phyloP scores from a whole-genome alignment of 2,329 filamentous ascomycete genomes.

The Diplodia mutila region DNA sequence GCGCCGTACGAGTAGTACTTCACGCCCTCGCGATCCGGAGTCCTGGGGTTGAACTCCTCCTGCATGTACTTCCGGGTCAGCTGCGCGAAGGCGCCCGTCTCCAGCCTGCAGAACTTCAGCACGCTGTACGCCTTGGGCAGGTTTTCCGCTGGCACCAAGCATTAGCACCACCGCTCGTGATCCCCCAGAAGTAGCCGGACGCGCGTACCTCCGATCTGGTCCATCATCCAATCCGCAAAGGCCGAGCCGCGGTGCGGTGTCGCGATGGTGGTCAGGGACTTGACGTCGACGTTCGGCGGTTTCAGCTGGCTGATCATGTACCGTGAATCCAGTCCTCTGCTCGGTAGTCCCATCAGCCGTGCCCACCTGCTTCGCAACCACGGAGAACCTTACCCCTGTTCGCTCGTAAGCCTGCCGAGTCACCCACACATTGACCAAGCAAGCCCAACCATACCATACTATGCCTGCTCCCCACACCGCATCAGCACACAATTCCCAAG shows the following conservation, averaged over 20 bases:
- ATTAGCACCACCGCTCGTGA: slow-evolving; percentile 24
- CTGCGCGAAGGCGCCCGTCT: slow-evolving; percentile 65
- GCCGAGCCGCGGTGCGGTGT: slow-evolving; percentile 65
- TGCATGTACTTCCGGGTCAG: slow-evolving; percentile 63
- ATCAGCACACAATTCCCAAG: neutral
- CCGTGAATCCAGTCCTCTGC: slow-evolving; percentile 64
- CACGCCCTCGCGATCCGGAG: slow-evolving; percentile 58
- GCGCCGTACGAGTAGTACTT: slow-evolving; percentile 68
- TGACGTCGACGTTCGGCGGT: slow-evolving; percentile 72
- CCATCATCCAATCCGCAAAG: slow-evolving; percentile 65
- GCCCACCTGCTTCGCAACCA: neutral
- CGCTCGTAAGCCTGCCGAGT: slow-evolving; percentile 30
- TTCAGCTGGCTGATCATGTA: slow-evolving; percentile 66
- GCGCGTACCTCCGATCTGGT: slow-evolving; percentile 59
- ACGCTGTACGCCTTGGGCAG: slow-evolving; percentile 60
- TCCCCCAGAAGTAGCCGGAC: slow-evolving; percentile 45
- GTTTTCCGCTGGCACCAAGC: slow-evolving; percentile 41
- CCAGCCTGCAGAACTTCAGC: slow-evolving; percentile 58
- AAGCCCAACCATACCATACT: slow-evolving; percentile 50
- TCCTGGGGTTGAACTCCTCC: slow-evolving; percentile 62
- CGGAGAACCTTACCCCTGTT: slow-evolving; percentile 38
- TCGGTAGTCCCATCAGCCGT: neutral
- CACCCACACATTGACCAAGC: neutral
- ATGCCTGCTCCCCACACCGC: slow-evolving; percentile 50
- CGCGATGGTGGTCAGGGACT: slow-evolving; percentile 67